phyloP scores from a whole-genome alignment of 768 basidiomycete species.

The Suillus clintonianus region DNA sequence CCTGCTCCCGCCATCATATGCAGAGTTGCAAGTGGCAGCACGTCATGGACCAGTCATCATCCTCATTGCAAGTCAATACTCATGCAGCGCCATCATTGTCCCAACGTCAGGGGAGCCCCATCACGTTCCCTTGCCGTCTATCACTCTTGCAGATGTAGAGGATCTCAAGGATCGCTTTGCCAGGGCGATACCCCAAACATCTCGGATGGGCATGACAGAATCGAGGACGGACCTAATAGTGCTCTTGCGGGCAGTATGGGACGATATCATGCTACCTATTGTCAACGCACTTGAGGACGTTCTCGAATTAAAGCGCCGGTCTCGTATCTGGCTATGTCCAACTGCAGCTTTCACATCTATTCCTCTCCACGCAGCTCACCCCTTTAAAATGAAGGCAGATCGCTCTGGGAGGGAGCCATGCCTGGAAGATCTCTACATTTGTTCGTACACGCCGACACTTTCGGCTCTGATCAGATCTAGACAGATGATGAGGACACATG shows the following conservation, averaged over 20 bases:
- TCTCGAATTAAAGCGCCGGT: neutral
- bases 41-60: slow-evolving; percentile 19
- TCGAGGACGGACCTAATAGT: slow-evolving; percentile 1
- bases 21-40: slow-evolving; percentile 17
- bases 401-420: neutral
- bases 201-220: slow-evolving; percentile 15
- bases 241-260: slow-evolving; percentile 1
- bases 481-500: neutral
- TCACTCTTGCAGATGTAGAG: slow-evolving; percentile 16
- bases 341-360: slow-evolving; percentile 8
- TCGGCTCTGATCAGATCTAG: slow-evolving; percentile 12
- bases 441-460: slow-evolving; percentile 12
- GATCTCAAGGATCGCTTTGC: slow-evolving; percentile 10
- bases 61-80: slow-evolving; percentile 14
- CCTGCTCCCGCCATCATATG: slow-evolving; percentile 13
- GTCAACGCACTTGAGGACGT: neutral
- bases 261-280: neutral
- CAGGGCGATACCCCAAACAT: slow-evolving; percentile 6
- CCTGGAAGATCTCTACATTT: slow-evolving; percentile 8
- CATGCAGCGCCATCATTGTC: slow-evolving; percentile 17
- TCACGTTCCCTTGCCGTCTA: slow-evolving; percentile 17
- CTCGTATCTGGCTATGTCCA: slow-evolving; percentile 12
- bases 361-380: slow-evolving; percentile 25
- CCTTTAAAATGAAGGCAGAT: slow-evolving; percentile 20
- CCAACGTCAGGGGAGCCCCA: neutral